Percentiles rank a stretch among this genome's conserved stretches.
These are phyloP conservation scores for Parathielavia appendiculata DNA, from an alignment of 495 filamentous ascomycete species.

Conservation along the genomic window DNA sequence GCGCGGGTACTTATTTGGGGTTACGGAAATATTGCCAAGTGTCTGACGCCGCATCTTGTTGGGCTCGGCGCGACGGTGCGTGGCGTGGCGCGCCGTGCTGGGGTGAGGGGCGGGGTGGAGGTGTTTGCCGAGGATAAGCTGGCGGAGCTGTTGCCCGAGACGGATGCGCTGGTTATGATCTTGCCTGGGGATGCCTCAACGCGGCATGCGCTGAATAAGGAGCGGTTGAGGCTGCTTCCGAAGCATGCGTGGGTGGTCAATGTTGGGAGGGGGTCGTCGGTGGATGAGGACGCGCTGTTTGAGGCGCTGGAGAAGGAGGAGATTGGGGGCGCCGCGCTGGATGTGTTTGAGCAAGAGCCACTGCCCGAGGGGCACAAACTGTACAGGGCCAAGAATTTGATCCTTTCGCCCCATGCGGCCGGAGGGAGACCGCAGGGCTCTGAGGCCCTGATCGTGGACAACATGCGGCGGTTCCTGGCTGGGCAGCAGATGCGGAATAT, in stretches of 20 bases:
- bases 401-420: constrained; percentile 45
- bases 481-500: constrained; percentile 50
- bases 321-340: constrained; percentile 63
- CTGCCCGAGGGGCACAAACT: constrained; percentile 36
- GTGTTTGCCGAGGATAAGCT: constrained; percentile 44
- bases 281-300: constrained; percentile 75
- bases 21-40: constrained; percentile 79
- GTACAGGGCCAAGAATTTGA: constrained; percentile 37
- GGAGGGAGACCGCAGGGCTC: constrained; percentile 51
- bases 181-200: constrained; percentile 62
- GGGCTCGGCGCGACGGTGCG: constrained; percentile 47
- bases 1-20: constrained; percentile 60
- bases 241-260: constrained; percentile 76
- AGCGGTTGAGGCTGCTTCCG: constrained; percentile 67
- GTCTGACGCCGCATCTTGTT: constrained; percentile 63
- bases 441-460: constrained; percentile 50
- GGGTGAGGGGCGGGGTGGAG: constrained; percentile 54
- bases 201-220: constrained; percentile 61
- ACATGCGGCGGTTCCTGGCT: constrained; percentile 49
- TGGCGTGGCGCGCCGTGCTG: constrained; percentile 48
- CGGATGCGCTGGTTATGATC: constrained; percentile 75
- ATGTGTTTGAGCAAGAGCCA: constrained; percentile 79
- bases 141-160: constrained; percentile 55
- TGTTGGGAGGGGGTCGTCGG: constrained; percentile 72
- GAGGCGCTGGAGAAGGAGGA: constrained; percentile 62